phyloP scores from a whole-genome alignment of 306 rosid species.

The Luffa aegyptiaca region DNA sequence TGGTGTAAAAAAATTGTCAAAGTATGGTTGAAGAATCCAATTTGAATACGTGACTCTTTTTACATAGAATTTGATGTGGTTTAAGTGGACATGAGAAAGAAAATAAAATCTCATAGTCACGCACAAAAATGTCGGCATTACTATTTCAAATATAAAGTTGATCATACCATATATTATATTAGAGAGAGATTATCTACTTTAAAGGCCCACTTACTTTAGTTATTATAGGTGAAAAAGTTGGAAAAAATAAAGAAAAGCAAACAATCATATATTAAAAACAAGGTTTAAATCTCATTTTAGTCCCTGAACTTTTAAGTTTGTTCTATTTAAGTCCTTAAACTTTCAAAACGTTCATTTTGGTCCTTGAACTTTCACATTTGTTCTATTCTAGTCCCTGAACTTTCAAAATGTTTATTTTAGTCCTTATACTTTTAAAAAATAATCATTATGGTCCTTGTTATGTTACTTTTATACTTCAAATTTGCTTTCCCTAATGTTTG shows the following conservation, averaged over 20 bases:
- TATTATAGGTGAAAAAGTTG: not conserved
- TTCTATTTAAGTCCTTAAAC: no score
- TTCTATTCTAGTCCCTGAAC: no score
- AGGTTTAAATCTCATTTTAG: no score
- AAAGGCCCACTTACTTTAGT: not conserved
- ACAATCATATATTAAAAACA: not conserved
- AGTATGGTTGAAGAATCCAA: not conserved
- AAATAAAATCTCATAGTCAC: not conserved
- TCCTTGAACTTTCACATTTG: no score
- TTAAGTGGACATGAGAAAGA: not conserved
- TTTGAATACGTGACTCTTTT: not conserved
- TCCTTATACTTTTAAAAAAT: no score
- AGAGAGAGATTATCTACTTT: not conserved
- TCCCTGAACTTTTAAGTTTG: no score
- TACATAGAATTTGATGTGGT: not conserved
- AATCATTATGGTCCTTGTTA: no score
- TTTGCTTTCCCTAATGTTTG: no score
- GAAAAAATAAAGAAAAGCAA: no score
- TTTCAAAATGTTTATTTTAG: no score
- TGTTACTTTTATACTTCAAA: no score
- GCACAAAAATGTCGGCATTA: not conserved
- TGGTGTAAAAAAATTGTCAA: not conserved
- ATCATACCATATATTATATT: not conserved
- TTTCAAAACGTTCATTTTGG: no score
- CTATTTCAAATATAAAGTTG: not conserved